Evolutionary conservation across 768 basidiomycete genomes (phyloP), one percentile per base, ranked within the genome.

Genomic region (Trametes coccinea): DNA sequence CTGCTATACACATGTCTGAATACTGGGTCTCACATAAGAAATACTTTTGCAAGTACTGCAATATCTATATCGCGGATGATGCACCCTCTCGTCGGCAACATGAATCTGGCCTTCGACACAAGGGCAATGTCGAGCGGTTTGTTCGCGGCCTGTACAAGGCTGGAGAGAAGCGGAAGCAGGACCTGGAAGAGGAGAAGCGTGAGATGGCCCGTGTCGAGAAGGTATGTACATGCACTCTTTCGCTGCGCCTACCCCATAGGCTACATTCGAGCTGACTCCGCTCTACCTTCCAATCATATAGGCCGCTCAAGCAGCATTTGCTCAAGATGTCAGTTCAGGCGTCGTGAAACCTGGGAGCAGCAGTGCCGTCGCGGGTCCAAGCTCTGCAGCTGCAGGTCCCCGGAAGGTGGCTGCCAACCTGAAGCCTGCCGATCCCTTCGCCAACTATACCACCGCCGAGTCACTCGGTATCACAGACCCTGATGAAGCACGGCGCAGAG

Each of bases 31-130:
- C 92, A 29, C 87, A 91, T 73, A 94, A 95, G 76, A 89, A 87
- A 68, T 96, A 95, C 76, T 90, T 85, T 72, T 97, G 95, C 87
- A 94, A 95, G 73, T 98, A 98, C 79, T 98, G 97, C 79, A 91
- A 94, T 53, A 94, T 93, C 64, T 98, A 89, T 78, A 98, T 99
- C 63, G 85, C 94, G 54, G 97, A 99, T 77, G 96, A 99, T 80
- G 93, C 80, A 9, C 90, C 97, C 62, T 98, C 96, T 1, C 83
- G 92, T 53, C 80, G 84, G 65, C 93, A 93, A 56, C 97, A 99
- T 71, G 97, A 98, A 75, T 91, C 85, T 65, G 97, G 97, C 44
- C 77, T 98, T 47, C 85, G 92, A 34, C 97, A 99, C 78, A 90
- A 95, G 70, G 97, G 96, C 47, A 97, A 92, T 72, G 85, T 90